Percentiles rank a stretch among this genome's conserved stretches.
These are phyloP conservation scores for Globisporangium carolinianum DNA, from an alignment of 352 stramenopile species.

Conservation along the genomic window DNA sequence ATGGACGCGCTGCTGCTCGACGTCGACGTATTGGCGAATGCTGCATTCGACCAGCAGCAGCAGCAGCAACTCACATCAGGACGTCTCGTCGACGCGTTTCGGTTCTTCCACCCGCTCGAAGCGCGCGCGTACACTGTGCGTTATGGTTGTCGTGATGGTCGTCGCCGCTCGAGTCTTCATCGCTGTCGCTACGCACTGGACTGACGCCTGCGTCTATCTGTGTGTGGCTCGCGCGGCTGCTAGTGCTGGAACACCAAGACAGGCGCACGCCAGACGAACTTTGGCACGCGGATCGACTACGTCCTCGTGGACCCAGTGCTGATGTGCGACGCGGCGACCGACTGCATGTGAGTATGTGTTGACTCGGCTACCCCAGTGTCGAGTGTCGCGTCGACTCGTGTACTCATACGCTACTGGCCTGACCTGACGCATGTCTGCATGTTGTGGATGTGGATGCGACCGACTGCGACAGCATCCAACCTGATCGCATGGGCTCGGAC, in stretches of 20 bases:
- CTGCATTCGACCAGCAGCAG: neutral
- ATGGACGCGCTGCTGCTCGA: slow-evolving; percentile 29
- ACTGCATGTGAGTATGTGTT: slow-evolving; percentile 41
- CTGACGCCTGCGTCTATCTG: neutral
- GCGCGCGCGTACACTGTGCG: slow-evolving; percentile 77
- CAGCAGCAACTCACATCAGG: neutral
- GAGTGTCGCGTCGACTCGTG: neutral
- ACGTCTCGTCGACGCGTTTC: slow-evolving; percentile 74
- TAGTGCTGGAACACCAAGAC: slow-evolving; percentile 88
- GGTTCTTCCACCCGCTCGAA: slow-evolving; percentile 63
- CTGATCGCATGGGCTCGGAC: slow-evolving; percentile 59
- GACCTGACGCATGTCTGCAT: neutral
- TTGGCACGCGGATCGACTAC: slow-evolving; percentile 88
- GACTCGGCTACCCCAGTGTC: too few species aligned
- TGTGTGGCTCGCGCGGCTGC: too few species aligned
- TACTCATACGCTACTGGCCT: neutral
- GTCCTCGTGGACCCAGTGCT: slow-evolving; percentile 68
- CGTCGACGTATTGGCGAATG: neutral
- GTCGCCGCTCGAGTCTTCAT: neutral
- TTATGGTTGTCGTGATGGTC: neutral
- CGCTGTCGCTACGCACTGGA: neutral
- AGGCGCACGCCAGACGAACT: slow-evolving; percentile 84
- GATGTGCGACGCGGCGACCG: slow-evolving; percentile 29
- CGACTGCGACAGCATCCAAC: slow-evolving; percentile 29
- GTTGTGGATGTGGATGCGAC: neutral